phyloP scores from a whole-genome alignment of 2,329 filamentous ascomycete species.

The Colletotrichum coccodes region DNA sequence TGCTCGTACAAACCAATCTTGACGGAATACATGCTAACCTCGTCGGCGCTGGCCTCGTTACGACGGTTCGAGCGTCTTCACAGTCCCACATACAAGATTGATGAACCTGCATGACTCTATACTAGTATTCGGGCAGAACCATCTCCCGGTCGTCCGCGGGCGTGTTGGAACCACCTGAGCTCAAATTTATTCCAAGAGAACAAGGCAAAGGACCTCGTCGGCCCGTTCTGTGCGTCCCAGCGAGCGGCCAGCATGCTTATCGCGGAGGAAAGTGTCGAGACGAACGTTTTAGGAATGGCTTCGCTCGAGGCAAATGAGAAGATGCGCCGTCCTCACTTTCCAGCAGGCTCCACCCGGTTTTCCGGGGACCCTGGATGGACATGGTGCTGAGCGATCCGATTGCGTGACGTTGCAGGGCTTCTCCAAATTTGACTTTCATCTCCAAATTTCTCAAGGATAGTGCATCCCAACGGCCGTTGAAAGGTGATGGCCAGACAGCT shows the following conservation, averaged over 20 bases:
- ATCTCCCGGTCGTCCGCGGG: not conserved
- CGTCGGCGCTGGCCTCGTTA: not conserved
- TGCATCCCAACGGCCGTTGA: conserved; percentile 8
- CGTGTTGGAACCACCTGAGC: not conserved
- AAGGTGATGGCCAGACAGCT: not conserved
- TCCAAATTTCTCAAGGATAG: conserved; percentile 12
- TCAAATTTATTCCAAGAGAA: not conserved
- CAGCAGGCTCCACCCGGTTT: not conserved
- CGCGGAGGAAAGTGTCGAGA: conserved; percentile 1
- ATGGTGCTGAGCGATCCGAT: conserved; percentile 15
- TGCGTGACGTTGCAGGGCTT: conserved; percentile 13
- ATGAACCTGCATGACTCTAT: not conserved
- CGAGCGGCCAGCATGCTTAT: not conserved
- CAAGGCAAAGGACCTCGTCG: not conserved
- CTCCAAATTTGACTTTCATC: conserved; percentile 16
- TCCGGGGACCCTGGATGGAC: conserved; percentile 3
- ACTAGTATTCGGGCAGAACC: not conserved
- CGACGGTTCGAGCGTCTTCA: not conserved
- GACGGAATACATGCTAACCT: not conserved
- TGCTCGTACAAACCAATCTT: too few relatives aligned
- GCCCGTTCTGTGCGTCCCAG: not conserved
- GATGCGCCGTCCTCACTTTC: not conserved
- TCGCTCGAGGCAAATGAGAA: not conserved
- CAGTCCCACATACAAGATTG: not conserved
- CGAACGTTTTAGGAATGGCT: conserved; percentile 1